phyloP scores from a whole-genome alignment of 345 rosid species.

The Salix exigua region DNA sequence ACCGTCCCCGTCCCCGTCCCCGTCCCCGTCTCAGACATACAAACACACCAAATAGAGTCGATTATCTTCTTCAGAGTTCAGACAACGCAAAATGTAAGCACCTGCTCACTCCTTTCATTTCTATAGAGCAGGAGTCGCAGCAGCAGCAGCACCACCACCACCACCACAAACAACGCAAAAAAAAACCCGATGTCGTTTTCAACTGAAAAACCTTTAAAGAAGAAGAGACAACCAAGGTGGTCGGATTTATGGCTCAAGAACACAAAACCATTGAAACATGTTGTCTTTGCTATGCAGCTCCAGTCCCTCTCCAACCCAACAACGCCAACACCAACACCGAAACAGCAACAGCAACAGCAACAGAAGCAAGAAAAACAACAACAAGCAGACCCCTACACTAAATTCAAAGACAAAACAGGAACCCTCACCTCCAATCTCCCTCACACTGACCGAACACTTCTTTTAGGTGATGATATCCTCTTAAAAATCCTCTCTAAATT shows the following conservation, averaged over 20 bases:
- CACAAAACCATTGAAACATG: constrained; percentile 50
- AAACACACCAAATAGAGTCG: too few relatives aligned
- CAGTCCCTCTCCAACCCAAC: constrained; percentile 38
- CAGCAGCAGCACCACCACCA: neutral
- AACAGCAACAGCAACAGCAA: constrained; percentile 28
- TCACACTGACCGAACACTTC: constrained; percentile 56
- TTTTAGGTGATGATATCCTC: constrained; percentile 36
- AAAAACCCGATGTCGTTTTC: constrained; percentile 43
- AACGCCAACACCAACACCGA: constrained; percentile 15
- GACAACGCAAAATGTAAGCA: too few relatives aligned
- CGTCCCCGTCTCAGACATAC: neutral
- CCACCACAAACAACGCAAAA: neutral
- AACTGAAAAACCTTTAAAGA: constrained; percentile 37
- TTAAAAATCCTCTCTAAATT: constrained; percentile 27
- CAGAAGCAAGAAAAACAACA: constrained; percentile 4
- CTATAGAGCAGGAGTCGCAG: too few relatives aligned
- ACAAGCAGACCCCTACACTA: constrained; percentile 20
- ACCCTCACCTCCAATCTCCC: constrained; percentile 47
- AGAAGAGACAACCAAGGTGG: constrained; percentile 50
- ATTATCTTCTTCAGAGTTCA: too few relatives aligned
- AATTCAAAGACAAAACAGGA: constrained; percentile 34
- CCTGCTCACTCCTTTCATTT: too few relatives aligned
- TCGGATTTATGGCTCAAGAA: constrained; percentile 55
- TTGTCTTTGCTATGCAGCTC: constrained; percentile 50
- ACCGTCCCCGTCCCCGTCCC: too few relatives aligned